phyloP scores from a whole-genome alignment of 1,284 basidiomycete genomes.

The Cryptococcus sp. region DNA sequence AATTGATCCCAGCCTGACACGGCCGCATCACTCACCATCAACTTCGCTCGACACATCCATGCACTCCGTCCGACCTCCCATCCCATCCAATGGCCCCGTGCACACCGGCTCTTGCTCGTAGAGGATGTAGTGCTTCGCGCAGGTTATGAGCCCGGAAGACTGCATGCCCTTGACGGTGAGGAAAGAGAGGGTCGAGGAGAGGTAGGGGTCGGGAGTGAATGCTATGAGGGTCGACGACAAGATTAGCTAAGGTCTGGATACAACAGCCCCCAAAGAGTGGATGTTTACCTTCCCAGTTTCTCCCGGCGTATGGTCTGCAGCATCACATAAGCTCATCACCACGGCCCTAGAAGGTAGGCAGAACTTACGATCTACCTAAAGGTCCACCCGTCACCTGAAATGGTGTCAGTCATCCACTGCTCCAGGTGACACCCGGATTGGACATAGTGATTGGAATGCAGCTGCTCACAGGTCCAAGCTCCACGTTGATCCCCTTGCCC shows the following conservation, averaged over 20 bases:
- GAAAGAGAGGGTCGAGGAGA: conserved; percentile 46
- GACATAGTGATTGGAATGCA: background rate
- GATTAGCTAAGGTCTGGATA: background rate
- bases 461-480: conserved; percentile 38
- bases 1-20: background rate
- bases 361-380: conserved; percentile 43
- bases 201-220: conserved; percentile 50
- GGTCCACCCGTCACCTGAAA: conserved; percentile 51
- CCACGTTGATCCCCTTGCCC: conserved; percentile 47
- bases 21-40: conserved; percentile 37
- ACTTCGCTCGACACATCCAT: conserved; percentile 33
- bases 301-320: conserved; percentile 41
- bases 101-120: conserved; percentile 50
- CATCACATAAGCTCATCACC: background rate
- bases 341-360: background rate
- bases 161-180: conserved; percentile 47
- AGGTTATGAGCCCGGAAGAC: conserved; percentile 46
- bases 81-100: conserved; percentile 26
- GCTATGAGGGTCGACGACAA: conserved; percentile 18
- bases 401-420: too few relatives aligned
- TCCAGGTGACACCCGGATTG: too few relatives aligned
- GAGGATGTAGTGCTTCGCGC: conserved; percentile 49
- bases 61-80: conserved; percentile 34
- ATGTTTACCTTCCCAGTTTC: conserved; percentile 49
- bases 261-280: too few relatives aligned